Percentiles rank a stretch among this genome's conserved stretches.
Evolutionary conservation across 1,284 basidiomycete genomes (phyloP).

Genomic region (Rhodotorula sp.): DNA sequence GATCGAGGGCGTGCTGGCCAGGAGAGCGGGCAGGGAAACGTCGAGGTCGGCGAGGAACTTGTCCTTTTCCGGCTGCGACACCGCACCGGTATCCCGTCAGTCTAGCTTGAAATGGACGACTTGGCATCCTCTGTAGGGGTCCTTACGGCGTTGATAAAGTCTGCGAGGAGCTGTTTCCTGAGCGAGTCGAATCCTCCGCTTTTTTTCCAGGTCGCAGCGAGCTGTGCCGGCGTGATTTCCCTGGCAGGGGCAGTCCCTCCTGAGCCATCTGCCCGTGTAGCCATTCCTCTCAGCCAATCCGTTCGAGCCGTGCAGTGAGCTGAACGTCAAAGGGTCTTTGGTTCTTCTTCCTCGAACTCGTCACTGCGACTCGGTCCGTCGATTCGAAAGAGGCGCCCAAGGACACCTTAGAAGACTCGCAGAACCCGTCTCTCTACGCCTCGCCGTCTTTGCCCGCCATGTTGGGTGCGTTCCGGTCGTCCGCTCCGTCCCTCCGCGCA

Average conservation of each 20-base stretch:
- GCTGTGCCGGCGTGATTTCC: conserved; percentile 14
- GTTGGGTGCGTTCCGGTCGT: conserved; percentile 7
- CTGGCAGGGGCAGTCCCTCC: background rate
- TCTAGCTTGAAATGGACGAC: conserved; percentile 11
- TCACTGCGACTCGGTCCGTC: too few relatives aligned
- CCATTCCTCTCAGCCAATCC: background rate
- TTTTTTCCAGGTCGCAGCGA: conserved; percentile 23
- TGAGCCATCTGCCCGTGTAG: background rate
- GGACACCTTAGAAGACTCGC: background rate
- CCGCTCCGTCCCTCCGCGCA: conserved; percentile 23
- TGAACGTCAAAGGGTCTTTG: background rate
- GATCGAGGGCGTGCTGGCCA: conserved; percentile 9
- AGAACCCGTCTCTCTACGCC: background rate
- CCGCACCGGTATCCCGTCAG: too few relatives aligned
- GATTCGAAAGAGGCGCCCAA: background rate
- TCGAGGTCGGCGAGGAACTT: conserved; percentile 23
- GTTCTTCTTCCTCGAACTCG: too few relatives aligned
- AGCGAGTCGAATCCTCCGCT: conserved; percentile 28
- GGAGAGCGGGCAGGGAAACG: conserved; percentile 15
- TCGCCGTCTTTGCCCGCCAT: background rate
- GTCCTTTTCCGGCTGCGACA: conserved; percentile 19
- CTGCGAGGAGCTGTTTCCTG: conserved; percentile 19
- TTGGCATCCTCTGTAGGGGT: too few relatives aligned
- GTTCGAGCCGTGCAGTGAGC: background rate
- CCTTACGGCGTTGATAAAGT: conserved; percentile 15